Conservation (phyloP, 2,329 filamentous ascomycete species). For the Pyrenophora graminea region DNA sequence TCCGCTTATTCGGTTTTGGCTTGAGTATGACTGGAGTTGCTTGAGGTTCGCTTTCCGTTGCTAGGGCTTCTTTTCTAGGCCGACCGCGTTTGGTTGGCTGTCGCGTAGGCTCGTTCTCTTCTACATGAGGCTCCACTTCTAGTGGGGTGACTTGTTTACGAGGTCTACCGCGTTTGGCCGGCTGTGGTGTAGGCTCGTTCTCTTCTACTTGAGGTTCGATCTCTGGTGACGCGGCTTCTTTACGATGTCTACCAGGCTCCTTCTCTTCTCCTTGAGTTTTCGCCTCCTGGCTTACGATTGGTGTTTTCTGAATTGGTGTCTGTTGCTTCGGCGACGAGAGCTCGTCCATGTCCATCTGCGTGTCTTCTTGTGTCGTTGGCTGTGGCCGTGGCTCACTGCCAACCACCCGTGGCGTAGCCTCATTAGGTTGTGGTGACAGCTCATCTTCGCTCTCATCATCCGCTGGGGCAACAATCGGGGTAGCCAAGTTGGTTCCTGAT, state of each 20-base stretch:
- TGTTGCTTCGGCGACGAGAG: constrained; percentile 17
- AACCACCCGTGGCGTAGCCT: constrained; percentile 3
- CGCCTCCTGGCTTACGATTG: constrained; percentile 1
- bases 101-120: neutral
- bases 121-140: constrained; percentile 8
- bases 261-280: neutral
- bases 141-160: constrained; percentile 5
- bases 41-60: constrained; percentile 5
- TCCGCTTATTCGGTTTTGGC: constrained; percentile 10
- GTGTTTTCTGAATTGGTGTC: constrained; percentile 9
- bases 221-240: constrained; percentile 3
- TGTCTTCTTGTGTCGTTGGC: constrained; percentile 11
- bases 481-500: constrained; percentile 16
- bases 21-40: constrained; percentile 20
- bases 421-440: constrained; percentile 25
- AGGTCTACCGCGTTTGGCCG: constrained; percentile 19
- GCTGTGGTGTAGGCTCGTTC: neutral
- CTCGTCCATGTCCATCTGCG: constrained; percentile 27
- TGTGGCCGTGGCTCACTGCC: constrained; percentile 5
- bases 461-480: constrained; percentile 15
- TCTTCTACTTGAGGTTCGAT: constrained; percentile 5
- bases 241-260: constrained; percentile 16
- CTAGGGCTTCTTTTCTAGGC: constrained; percentile 11
- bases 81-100: constrained; percentile 15
- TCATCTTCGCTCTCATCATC: constrained; percentile 37